phyloP scores from a whole-genome alignment of 2,329 filamentous ascomycete species.

The Microsporum ferrugineum region DNA sequence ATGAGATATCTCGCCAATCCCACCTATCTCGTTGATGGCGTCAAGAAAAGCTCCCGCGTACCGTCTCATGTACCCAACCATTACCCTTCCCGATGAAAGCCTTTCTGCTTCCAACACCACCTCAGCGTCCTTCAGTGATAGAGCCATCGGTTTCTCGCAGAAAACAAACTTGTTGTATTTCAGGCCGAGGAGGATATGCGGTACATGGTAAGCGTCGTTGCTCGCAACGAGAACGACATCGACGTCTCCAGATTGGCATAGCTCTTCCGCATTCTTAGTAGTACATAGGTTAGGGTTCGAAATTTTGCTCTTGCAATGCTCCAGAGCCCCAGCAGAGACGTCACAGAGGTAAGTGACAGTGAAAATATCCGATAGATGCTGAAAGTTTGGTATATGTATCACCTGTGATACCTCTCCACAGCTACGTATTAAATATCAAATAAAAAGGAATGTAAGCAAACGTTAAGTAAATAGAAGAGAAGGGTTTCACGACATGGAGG shows the following conservation, averaged over 20 bases:
- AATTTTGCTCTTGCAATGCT: constrained; percentile 29
- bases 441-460: background rate
- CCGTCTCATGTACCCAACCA: constrained; percentile 51
- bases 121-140: constrained; percentile 36
- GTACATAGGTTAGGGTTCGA: constrained; percentile 23
- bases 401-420: constrained; percentile 11
- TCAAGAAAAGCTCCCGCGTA: constrained; percentile 45
- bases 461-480: background rate
- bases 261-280: constrained; percentile 28
- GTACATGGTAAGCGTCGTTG: constrained; percentile 40
- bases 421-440: background rate
- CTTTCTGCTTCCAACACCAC: constrained; percentile 40
- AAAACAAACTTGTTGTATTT: constrained; percentile 36
- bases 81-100: constrained; percentile 36
- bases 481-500: background rate
- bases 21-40: constrained; percentile 42
- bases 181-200: constrained; percentile 41
- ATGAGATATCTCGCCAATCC: constrained; percentile 41
- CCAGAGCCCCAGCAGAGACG: constrained; percentile 34
- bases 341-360: constrained; percentile 42
- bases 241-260: constrained; percentile 35
- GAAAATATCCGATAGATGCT: constrained; percentile 33
- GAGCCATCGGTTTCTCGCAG: constrained; percentile 47
- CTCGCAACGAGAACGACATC: constrained; percentile 43
- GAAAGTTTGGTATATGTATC: constrained; percentile 11